Conservation (phyloP, 371 early-diverging fungal genomes). For the Smittium culicis region DNA sequence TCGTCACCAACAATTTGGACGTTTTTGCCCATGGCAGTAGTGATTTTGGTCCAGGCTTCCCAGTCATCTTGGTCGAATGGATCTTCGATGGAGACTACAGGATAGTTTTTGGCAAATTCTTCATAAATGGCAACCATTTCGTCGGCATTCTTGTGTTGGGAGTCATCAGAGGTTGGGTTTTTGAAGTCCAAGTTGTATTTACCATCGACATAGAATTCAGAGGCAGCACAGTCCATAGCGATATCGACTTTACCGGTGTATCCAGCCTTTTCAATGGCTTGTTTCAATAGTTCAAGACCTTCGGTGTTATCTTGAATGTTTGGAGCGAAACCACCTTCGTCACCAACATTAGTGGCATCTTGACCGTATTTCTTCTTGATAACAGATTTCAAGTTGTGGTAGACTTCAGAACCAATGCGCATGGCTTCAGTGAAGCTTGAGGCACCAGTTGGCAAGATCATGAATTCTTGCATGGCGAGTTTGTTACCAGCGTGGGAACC, state of each 20-base stretch:
- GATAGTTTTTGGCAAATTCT: slow-evolving; percentile 75
- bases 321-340: slow-evolving; percentile 99
- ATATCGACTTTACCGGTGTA: slow-evolving; percentile 91
- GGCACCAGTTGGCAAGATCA: slow-evolving; percentile 97
- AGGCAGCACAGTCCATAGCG: slow-evolving; percentile 98
- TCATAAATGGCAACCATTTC: slow-evolving; percentile 76
- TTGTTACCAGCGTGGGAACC: slow-evolving; percentile 98
- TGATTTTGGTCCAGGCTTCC: slow-evolving; percentile 77
- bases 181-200: slow-evolving; percentile 96
- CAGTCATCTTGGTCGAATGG: slow-evolving; percentile 99
- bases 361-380: slow-evolving; percentile 97
- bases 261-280: slow-evolving; percentile 83
- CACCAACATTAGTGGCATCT: slow-evolving; percentile 97
- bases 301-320: slow-evolving; percentile 94
- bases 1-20: slow-evolving; percentile 98
- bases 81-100: slow-evolving; percentile 96
- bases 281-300: slow-evolving; percentile 83
- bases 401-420: slow-evolving; percentile 94
- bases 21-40: slow-evolving; percentile 40
- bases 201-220: slow-evolving; percentile 87
- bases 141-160: slow-evolving; percentile 56
- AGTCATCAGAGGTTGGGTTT: slow-evolving; percentile 69
- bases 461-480: slow-evolving; percentile 99
- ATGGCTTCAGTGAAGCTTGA: slow-evolving; percentile 85
- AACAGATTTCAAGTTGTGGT: slow-evolving; percentile 82